Evolutionary conservation across 495 filamentous ascomycete species (phyloP).

Genomic region (Chaetomium fimeti): DNA sequence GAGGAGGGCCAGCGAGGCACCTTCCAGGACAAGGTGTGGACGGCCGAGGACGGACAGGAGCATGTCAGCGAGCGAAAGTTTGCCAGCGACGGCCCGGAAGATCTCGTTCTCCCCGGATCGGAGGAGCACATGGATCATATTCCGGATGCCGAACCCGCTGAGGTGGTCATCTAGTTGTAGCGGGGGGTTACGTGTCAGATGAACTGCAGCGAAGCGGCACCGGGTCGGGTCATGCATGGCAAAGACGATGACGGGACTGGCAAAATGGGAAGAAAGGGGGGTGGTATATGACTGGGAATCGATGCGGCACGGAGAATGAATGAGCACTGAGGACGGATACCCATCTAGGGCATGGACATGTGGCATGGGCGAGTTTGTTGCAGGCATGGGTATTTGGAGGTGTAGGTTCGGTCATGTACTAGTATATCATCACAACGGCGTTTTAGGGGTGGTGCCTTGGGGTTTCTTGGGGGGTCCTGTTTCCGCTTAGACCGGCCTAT

Average conservation of each 20-base stretch:
- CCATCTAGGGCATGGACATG: conserved; percentile 9
- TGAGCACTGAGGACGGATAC: conserved; percentile 7
- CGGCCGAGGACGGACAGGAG: conserved; percentile 55
- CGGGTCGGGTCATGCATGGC: no score
- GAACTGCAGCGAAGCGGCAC: background rate
- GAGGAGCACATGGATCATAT: conserved; percentile 30
- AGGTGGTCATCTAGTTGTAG: conserved; percentile 32
- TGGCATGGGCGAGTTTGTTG: conserved; percentile 13
- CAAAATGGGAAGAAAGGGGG: background rate
- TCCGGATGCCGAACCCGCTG: conserved; percentile 27
- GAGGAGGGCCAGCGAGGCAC: conserved; percentile 78
- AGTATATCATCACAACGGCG: conserved; percentile 26
- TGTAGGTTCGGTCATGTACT: conserved; percentile 28
- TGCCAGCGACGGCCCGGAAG: conserved; percentile 69
- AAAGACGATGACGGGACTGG: background rate
- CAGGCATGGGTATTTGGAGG: conserved; percentile 6
- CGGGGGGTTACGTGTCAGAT: background rate
- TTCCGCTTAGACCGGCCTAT: conserved; percentile 17
- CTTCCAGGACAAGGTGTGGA: conserved; percentile 93
- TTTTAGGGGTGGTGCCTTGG: conserved; percentile 14
- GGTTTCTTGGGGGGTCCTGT: background rate
- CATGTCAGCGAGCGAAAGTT: conserved; percentile 94
- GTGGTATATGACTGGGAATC: background rate
- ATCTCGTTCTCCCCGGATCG: conserved; percentile 70
- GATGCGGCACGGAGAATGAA: conserved; percentile 9